Evolutionary conservation across 139 green algal species (phyloP), one percentile per base, ranked within the genome.

Genomic region (Micromonas pusilla): DNA sequence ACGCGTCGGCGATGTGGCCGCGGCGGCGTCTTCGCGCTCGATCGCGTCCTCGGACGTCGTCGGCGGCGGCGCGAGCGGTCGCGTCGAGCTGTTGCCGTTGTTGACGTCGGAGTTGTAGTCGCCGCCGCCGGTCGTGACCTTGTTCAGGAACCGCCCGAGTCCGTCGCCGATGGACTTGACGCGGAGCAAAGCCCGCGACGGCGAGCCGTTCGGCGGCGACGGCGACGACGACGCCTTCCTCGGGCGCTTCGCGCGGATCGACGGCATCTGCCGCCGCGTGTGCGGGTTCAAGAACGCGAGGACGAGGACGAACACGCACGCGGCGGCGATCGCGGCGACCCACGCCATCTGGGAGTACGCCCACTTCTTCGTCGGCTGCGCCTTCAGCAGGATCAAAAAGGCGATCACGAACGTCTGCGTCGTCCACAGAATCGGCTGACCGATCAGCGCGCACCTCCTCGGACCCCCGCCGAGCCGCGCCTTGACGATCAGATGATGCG

Each of bases 321-420:
- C 66, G 32, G 66, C 66, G 66, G 20, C 21, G 66, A 52, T n/a
- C 26, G 13, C 33, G 32, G 66, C 28, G 66, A 73, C 45, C 32
- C 30, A n/a, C 26, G 31, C 28, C 66, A 52, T 19, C 66, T 54
- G 26, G 66, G 9, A 0, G 6, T 39, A 30, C 26, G 31, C 6
- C 28, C 28, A 39, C 23, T 5, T 9, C 66, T 73, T 73, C 20
- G 28, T 73, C 13, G 52, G 52, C 72, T 78, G 57, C 39, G 45
- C 31, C 72, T 78, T 78, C 20, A 78, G 26, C n/a, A 78, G 38
- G 52, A 78, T 78, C 6, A 78, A 19, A 19, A 78, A 66, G 52
- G 39, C 72, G 52, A 78, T 66, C 0, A 78, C 39, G 72, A 78
- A 78, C 9, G 39, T 67, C 20, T 62, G 39, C 5, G 39, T 20